phyloP scores from a whole-genome alignment of 768 basidiomycete species.

The Cystofilobasidium capitatum region DNA sequence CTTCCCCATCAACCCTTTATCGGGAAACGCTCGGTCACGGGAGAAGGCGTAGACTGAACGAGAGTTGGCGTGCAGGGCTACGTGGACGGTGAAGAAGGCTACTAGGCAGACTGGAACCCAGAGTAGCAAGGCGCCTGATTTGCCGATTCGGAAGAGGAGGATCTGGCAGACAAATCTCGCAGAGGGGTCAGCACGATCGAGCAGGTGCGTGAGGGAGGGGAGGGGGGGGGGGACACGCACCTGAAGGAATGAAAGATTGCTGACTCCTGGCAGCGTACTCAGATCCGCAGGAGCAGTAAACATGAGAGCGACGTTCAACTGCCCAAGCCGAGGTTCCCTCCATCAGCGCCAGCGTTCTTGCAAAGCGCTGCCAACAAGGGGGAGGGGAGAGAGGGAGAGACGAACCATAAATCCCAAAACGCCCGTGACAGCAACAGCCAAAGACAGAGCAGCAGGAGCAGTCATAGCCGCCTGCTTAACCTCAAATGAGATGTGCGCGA shows the following conservation, averaged over 20 bases:
- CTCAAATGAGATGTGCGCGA: neutral
- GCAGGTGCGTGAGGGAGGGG: no score
- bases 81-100: neutral
- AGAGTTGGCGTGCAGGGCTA: neutral
- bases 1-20: neutral
- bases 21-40: neutral
- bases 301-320: neutral
- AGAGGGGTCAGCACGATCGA: no score
- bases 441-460: neutral
- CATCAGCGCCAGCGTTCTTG: no score
- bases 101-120: neutral
- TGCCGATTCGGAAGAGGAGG: neutral
- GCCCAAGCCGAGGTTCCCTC: no score
- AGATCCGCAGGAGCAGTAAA: neutral
- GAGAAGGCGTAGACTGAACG: neutral
- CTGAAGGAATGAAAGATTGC: neutral
- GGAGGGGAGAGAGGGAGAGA: neutral
- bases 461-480: neutral
- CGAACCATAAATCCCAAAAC: neutral
- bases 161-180: no score
- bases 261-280: neutral
- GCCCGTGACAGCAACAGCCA: neutral
- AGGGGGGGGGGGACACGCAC: no score
- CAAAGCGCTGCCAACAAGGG: no score
- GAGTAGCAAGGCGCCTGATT: neutral